Percentiles rank a stretch among this genome's conserved stretches.
Evolutionary conservation across 2,329 filamentous ascomycete genomes (phyloP).

Genomic region (Aspergillus viridinutans): DNA sequence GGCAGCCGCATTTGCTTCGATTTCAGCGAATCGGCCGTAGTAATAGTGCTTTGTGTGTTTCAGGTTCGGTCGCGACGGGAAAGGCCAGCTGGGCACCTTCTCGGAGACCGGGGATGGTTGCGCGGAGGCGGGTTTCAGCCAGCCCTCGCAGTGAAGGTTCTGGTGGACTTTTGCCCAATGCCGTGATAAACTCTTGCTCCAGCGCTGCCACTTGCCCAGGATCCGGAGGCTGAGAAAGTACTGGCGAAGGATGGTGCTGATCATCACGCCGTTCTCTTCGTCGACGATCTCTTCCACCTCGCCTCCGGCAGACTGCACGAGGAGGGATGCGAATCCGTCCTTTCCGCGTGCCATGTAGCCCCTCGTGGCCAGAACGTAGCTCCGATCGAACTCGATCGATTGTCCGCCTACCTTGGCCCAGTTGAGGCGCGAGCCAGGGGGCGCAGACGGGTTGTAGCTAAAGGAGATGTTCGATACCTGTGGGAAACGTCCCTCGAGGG

Average conservation of each 20-base stretch:
- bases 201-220: slow-evolving; percentile 72
- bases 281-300: slow-evolving; percentile 71
- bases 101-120: slow-evolving; percentile 24
- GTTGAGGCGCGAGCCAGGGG: slow-evolving; percentile 59
- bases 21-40: slow-evolving; percentile 29
- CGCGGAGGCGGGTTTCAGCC: slow-evolving; percentile 42
- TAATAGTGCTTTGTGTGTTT: slow-evolving; percentile 25
- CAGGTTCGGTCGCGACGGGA: slow-evolving; percentile 14
- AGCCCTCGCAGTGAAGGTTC: slow-evolving; percentile 53
- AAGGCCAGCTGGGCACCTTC: slow-evolving; percentile 16
- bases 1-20: slow-evolving; percentile 30
- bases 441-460: slow-evolving; percentile 62
- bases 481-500: slow-evolving; percentile 77
- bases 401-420: slow-evolving; percentile 58
- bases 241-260: slow-evolving; percentile 80
- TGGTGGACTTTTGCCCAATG: slow-evolving; percentile 67
- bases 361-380: slow-evolving; percentile 72
- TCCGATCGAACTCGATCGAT: slow-evolving; percentile 57
- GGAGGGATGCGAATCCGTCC: slow-evolving; percentile 73
- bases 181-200: slow-evolving; percentile 56
- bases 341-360: slow-evolving; percentile 89
- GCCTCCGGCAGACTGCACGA: slow-evolving; percentile 73
- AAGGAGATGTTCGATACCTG: slow-evolving; percentile 83
- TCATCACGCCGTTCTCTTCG: slow-evolving; percentile 82
- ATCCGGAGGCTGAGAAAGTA: slow-evolving; percentile 87